Evolutionary conservation across 371 early-diverging fungal genomes (phyloP).

Genomic region (Nematocida sp.): DNA sequence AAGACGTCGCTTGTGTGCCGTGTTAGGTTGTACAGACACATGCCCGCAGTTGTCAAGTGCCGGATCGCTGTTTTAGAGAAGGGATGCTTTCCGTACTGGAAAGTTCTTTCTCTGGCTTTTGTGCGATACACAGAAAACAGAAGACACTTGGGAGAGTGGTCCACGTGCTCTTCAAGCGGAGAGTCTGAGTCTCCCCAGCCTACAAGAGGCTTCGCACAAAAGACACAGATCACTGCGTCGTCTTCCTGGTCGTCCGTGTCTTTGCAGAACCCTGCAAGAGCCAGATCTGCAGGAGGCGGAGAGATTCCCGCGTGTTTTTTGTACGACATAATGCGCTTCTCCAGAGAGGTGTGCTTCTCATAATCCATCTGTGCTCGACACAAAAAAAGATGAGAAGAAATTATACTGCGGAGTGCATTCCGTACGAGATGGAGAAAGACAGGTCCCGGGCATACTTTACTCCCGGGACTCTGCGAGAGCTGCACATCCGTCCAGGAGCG

Average conservation of each 20-base stretch:
- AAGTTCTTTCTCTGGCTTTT: background rate
- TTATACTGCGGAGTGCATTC: conserved; percentile 42
- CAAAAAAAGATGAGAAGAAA: conserved; percentile 53
- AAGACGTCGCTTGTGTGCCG: background rate
- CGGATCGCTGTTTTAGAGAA: background rate
- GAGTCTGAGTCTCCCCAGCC: conserved; percentile 53
- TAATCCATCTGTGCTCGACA: background rate
- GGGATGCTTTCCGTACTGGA: background rate
- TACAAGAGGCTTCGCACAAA: conserved; percentile 55
- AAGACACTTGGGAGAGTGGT: conserved; percentile 50
- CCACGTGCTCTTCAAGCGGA: conserved; percentile 53
- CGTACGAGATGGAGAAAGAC: conserved; percentile 47
- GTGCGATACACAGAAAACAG: conserved; percentile 34
- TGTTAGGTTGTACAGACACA: conserved; percentile 18
- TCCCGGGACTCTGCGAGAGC: conserved; percentile 19
- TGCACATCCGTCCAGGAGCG: conserved; percentile 22
- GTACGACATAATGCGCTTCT: conserved; percentile 12
- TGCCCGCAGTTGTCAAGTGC: background rate
- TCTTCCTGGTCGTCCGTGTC: background rate
- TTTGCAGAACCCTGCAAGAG: conserved; percentile 29
- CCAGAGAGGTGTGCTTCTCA: conserved; percentile 11
- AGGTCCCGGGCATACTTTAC: conserved; percentile 27
- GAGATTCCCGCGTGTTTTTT: background rate
- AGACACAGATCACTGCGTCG: conserved; percentile 54
- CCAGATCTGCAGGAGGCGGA: background rate